Conservation (phyloP, 2,329 filamentous ascomycete species). For the Ceratocystis diversiconidia region DNA sequence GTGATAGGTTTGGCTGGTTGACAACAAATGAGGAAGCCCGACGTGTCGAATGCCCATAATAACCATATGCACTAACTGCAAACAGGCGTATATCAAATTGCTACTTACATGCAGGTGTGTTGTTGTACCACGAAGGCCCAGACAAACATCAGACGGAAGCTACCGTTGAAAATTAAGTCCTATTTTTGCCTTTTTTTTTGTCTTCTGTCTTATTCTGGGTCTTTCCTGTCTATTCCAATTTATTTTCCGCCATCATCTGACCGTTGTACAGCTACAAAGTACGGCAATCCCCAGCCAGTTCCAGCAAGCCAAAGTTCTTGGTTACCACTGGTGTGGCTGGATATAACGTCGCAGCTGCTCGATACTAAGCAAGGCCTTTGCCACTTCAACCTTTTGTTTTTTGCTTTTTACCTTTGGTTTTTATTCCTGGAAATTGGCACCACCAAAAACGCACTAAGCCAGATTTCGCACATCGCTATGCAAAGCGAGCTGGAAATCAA, state of each 20-base stretch:
- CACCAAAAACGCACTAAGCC: neutral
- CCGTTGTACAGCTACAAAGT: neutral
- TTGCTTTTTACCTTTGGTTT: neutral
- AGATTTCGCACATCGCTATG: neutral
- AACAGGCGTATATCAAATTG: neutral
- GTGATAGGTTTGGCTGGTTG: neutral
- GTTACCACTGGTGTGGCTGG: neutral
- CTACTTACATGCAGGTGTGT: neutral
- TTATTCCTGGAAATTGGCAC: neutral
- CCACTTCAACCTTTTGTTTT: neutral
- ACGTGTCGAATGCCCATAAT: neutral
- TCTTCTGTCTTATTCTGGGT: neutral
- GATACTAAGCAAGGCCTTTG: too few relatives aligned
- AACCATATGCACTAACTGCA: neutral
- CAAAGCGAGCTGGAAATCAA: neutral
- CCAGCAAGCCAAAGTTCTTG: neutral
- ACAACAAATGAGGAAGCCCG: neutral
- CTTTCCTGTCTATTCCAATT: neutral
- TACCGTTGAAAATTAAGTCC: constrained; percentile 5
- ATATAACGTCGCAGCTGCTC: neutral
- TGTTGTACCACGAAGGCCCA: neutral
- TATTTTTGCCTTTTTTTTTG: neutral
- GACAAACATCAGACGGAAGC: constrained; percentile 10
- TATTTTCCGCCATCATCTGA: neutral
- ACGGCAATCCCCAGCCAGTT: neutral